A percentile compares a stretch with the other conserved stretches of the same genome.
phyloP scores from a whole-genome alignment of 2,329 filamentous ascomycete genomes.

The Decorospora gaudefroyi region DNA sequence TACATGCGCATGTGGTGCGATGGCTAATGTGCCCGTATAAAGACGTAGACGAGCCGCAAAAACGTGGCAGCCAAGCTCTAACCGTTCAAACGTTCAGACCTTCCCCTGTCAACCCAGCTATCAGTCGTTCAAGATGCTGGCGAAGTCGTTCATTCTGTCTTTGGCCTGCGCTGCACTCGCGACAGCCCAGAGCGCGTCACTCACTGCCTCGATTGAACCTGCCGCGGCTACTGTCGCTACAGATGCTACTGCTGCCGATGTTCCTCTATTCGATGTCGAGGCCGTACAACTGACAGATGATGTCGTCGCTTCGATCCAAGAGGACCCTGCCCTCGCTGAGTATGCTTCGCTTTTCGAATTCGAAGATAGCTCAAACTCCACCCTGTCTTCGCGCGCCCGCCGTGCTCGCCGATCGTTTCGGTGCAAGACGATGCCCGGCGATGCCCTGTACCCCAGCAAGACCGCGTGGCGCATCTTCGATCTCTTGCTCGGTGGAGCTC shows the following conservation, averaged over 20 bases:
- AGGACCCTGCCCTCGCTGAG: slow-evolving; percentile 22
- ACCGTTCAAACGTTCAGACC: slow-evolving; percentile 3
- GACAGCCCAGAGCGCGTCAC: slow-evolving; percentile 25
- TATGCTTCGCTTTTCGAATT: slow-evolving; percentile 47
- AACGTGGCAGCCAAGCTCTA: slow-evolving; percentile 5
- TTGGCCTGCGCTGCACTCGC: slow-evolving; percentile 21
- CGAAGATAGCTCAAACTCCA: slow-evolving; percentile 23
- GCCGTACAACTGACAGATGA: slow-evolving; percentile 33
- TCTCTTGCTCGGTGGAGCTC: slow-evolving; percentile 29
- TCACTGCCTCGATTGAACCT: slow-evolving; percentile 26
- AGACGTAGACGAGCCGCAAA: slow-evolving; percentile 6
- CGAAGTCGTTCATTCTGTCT: slow-evolving; percentile 17
- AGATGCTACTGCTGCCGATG: slow-evolving; percentile 25
- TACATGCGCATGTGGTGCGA: slow-evolving; percentile 3
- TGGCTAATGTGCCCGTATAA: slow-evolving; percentile 6
- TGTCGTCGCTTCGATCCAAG: slow-evolving; percentile 25
- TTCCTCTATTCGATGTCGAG: slow-evolving; percentile 29
- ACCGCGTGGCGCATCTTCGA: slow-evolving; percentile 29
- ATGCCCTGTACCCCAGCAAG: slow-evolving; percentile 30
- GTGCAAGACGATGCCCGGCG: slow-evolving; percentile 40
- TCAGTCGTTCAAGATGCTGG: slow-evolving; percentile 22
- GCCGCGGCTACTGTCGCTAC: slow-evolving; percentile 32
- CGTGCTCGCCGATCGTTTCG: slow-evolving; percentile 16
- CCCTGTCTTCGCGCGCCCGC: slow-evolving; percentile 10
- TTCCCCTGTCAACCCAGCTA: background rate